Evolutionary conservation across 2,329 filamentous ascomycete genomes (phyloP).

Genomic region (Pseudofabraea citricarpa): DNA sequence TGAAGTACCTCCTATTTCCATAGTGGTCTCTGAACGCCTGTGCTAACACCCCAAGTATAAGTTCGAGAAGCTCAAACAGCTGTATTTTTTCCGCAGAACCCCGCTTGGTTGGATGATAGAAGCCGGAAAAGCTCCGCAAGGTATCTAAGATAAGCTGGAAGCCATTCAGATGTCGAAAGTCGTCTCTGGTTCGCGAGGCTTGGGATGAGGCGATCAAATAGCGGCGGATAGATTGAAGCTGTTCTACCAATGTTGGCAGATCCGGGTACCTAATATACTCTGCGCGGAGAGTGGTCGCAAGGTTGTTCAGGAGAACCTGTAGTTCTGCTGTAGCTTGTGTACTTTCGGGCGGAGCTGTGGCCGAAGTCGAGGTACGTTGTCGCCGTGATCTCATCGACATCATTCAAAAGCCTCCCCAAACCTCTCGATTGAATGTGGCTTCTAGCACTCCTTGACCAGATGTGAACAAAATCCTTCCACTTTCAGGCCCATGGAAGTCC

Average conservation of each 20-base stretch:
- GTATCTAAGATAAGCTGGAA: slow-evolving; percentile 71
- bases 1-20: slow-evolving; percentile 86
- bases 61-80: slow-evolving; percentile 66
- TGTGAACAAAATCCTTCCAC: background rate
- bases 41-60: slow-evolving; percentile 68
- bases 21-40: slow-evolving; percentile 64
- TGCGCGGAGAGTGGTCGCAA: slow-evolving; percentile 29
- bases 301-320: slow-evolving; percentile 45
- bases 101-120: slow-evolving; percentile 65
- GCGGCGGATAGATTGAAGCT: slow-evolving; percentile 23
- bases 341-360: slow-evolving; percentile 48
- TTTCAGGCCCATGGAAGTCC: slow-evolving; percentile 15
- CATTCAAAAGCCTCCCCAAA: slow-evolving; percentile 29
- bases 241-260: slow-evolving; percentile 26
- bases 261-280: slow-evolving; percentile 23
- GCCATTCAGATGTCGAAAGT: slow-evolving; percentile 75
- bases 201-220: slow-evolving; percentile 35
- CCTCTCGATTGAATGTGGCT: too few species aligned
- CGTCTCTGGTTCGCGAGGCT: slow-evolving; percentile 59
- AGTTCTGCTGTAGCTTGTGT: slow-evolving; percentile 59
- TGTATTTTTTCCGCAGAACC: slow-evolving; percentile 57
- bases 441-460: background rate
- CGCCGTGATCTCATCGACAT: slow-evolving; percentile 51
- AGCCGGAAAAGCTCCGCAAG: slow-evolving; percentile 66
- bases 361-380: slow-evolving; percentile 60